Evolutionary conservation across 768 basidiomycete genomes (phyloP).

Genomic region (Boletus vermiculosoides): DNA sequence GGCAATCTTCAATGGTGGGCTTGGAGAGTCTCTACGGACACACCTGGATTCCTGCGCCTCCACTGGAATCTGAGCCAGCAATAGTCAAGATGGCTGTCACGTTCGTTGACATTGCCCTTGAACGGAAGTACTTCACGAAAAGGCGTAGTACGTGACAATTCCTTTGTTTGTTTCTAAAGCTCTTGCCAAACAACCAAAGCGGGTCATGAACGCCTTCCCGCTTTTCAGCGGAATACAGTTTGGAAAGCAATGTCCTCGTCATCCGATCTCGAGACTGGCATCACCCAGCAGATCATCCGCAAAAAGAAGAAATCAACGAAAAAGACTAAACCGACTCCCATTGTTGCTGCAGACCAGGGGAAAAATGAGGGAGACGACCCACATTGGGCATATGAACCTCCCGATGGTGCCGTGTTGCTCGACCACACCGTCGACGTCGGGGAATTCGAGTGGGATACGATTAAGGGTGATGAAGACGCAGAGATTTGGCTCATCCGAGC

Average conservation of each 20-base stretch:
- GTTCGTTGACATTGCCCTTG: slow-evolving; percentile 5
- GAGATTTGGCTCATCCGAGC: slow-evolving; percentile 73
- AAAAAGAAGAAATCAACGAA: slow-evolving; percentile 11
- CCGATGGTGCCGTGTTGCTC: slow-evolving; percentile 48
- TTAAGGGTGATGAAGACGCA: slow-evolving; percentile 53
- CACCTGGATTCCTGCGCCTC: slow-evolving; percentile 90
- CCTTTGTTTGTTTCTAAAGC: slow-evolving; percentile 29
- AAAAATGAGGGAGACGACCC: slow-evolving; percentile 56
- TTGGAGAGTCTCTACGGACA: slow-evolving; percentile 4
- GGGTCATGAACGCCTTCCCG: background rate
- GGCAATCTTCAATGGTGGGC: background rate
- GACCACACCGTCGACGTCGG: slow-evolving; percentile 44
- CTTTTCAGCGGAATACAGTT: background rate
- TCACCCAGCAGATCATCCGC: slow-evolving; percentile 5
- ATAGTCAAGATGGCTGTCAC: slow-evolving; percentile 58
- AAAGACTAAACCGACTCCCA: background rate
- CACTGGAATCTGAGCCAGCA: slow-evolving; percentile 79
- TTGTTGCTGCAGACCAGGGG: slow-evolving; percentile 26
- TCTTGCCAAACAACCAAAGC: slow-evolving; percentile 28
- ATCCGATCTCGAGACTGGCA: slow-evolving; percentile 15
- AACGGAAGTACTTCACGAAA: background rate
- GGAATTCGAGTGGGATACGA: slow-evolving; percentile 66
- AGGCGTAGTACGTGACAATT: too few relatives aligned
- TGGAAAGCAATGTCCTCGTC: slow-evolving; percentile 22
- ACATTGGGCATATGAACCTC: slow-evolving; percentile 61